Conservation (phyloP, 2,329 filamentous ascomycete species). For the Amauroascus niger region DNA sequence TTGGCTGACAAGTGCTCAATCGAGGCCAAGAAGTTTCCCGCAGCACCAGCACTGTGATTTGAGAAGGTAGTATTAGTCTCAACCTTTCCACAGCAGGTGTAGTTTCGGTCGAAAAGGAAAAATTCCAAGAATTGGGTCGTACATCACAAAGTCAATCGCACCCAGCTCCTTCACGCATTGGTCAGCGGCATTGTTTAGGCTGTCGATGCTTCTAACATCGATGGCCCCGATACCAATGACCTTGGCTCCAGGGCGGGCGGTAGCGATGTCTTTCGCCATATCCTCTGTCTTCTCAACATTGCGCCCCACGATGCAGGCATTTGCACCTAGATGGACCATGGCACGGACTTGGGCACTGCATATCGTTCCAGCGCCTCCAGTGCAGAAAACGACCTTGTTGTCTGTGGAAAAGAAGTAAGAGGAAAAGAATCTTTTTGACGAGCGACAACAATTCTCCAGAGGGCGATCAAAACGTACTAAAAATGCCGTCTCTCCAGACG, state of each 20-base stretch:
- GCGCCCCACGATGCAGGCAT: constrained; percentile 88
- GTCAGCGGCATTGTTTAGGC: constrained; percentile 63
- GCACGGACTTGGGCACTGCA: constrained; percentile 90
- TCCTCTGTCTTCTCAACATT: constrained; percentile 78
- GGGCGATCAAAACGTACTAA: constrained; percentile 48
- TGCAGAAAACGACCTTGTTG: constrained; percentile 86
- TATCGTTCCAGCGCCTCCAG: constrained; percentile 85
- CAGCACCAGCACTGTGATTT: constrained; percentile 65
- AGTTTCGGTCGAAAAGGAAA: too few species aligned
- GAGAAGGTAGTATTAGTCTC: background rate
- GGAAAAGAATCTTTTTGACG: background rate
- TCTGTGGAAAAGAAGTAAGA: constrained; percentile 40
- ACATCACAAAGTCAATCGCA: constrained; percentile 87
- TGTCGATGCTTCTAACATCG: constrained; percentile 63
- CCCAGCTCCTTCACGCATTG: constrained; percentile 74
- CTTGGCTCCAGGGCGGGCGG: constrained; percentile 64
- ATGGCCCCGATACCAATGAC: constrained; percentile 73
- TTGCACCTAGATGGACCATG: constrained; percentile 78
- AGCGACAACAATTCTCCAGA: background rate
- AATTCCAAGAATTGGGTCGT: constrained; percentile 24
- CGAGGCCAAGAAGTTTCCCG: constrained; percentile 88
- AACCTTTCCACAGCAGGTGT: background rate
- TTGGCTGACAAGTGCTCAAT: constrained; percentile 74
- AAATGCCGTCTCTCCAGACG: constrained; percentile 80
- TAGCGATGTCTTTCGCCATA: constrained; percentile 71